phyloP scores from a whole-genome alignment of 2,329 filamentous ascomycete species.

The Diplodia intermedia region DNA sequence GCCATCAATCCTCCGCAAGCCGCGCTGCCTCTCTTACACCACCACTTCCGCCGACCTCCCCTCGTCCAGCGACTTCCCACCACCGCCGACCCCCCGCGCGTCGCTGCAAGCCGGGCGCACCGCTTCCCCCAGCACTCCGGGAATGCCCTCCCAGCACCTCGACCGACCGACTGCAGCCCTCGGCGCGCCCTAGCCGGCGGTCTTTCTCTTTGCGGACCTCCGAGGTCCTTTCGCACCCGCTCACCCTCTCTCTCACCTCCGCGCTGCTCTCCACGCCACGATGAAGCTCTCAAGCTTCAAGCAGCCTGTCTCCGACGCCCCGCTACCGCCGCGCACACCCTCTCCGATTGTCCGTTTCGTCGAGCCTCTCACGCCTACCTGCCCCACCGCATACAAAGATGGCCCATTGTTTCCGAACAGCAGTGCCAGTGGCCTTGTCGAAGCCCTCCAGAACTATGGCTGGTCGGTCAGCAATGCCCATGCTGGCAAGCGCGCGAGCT shows the following conservation, averaged over 20 bases:
- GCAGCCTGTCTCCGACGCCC: conserved; percentile 17
- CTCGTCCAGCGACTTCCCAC: conserved; percentile 21
- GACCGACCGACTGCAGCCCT: conserved; percentile 24
- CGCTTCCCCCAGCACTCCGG: conserved; percentile 12
- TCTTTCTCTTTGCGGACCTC: conserved; percentile 31
- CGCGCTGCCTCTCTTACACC: conserved; percentile 27
- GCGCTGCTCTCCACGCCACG: conserved; percentile 16
- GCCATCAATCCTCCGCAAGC: conserved; percentile 30
- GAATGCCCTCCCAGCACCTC: conserved; percentile 26
- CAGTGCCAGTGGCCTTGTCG: conserved; percentile 10
- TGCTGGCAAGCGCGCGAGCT: background rate
- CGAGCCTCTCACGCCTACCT: conserved; percentile 45
- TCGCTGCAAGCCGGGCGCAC: conserved; percentile 21
- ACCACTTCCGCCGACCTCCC: conserved; percentile 32
- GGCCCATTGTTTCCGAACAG: conserved; percentile 31
- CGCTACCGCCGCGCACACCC: conserved; percentile 39
- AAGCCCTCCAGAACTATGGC: conserved; percentile 22
- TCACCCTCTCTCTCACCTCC: conserved; percentile 10
- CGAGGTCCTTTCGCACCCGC: conserved; percentile 30
- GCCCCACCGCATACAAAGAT: conserved; percentile 33
- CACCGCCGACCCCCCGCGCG: conserved; percentile 19
- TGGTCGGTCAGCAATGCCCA: conserved; percentile 23
- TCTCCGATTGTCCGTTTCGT: conserved; percentile 44
- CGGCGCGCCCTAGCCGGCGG: conserved; percentile 33
- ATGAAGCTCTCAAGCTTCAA: conserved; percentile 33